Conservation (phyloP, 1,284 basidiomycete genomes). For the Trametes pubescens region DNA sequence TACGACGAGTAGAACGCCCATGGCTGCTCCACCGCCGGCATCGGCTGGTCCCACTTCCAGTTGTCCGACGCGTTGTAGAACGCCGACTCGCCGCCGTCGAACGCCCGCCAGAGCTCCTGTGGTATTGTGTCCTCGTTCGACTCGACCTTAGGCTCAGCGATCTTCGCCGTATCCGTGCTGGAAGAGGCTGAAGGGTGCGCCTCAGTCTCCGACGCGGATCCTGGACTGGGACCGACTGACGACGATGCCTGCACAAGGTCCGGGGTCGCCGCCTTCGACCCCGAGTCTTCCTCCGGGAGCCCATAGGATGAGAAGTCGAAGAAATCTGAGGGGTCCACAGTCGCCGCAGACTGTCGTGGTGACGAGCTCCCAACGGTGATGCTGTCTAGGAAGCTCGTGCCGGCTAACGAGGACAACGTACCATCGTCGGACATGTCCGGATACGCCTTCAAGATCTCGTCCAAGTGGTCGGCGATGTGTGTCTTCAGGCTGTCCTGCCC, state of each 20-base stretch:
- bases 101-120: constrained; percentile 69
- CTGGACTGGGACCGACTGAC: constrained; percentile 73
- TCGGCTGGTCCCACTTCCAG: constrained; percentile 78
- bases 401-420: constrained; percentile 22
- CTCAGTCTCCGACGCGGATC: constrained; percentile 68
- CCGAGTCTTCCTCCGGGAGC: constrained; percentile 60
- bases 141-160: constrained; percentile 38
- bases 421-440: constrained; percentile 49
- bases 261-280: constrained; percentile 70
- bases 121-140: constrained; percentile 57
- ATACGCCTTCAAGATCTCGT: constrained; percentile 66
- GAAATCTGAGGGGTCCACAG: constrained; percentile 49
- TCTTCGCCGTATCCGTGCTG: constrained; percentile 39
- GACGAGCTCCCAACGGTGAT: constrained; percentile 29
- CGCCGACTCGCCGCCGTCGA: constrained; percentile 77
- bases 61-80: constrained; percentile 65
- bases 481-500: constrained; percentile 52
- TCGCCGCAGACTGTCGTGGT: constrained; percentile 14
- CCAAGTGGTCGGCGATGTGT: constrained; percentile 67
- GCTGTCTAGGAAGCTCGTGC: constrained; percentile 38
- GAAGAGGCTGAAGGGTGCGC: constrained; percentile 49
- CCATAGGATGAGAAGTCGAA: constrained; percentile 74
- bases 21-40: constrained; percentile 69
- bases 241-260: constrained; percentile 75
- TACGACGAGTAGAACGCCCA: constrained; percentile 67